These are phyloP conservation scores for Fereydounia khargensis DNA, from an alignment of 1,284 basidiomycete genomes.

Conservation along the genomic window DNA sequence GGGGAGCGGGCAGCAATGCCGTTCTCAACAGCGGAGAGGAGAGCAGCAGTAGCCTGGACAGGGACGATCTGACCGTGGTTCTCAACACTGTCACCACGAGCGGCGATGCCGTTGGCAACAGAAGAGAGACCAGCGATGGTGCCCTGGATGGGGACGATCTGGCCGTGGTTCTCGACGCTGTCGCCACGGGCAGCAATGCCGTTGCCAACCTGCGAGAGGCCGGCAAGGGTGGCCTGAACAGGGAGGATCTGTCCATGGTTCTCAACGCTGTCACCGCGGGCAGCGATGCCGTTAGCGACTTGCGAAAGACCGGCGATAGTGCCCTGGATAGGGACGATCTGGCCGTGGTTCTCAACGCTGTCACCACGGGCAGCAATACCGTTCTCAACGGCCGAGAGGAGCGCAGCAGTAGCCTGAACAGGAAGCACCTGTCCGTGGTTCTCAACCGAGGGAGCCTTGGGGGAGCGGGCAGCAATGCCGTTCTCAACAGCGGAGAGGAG, in stretches of 20 bases:
- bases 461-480: constrained; percentile 13
- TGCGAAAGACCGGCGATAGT: constrained; percentile 20
- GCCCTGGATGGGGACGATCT: constrained; percentile 22
- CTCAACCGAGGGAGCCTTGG: too few relatives aligned
- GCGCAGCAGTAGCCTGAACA: constrained; percentile 9
- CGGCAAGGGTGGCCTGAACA: constrained; percentile 21
- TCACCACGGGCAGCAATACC: too few relatives aligned
- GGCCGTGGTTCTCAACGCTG: constrained; percentile 27
- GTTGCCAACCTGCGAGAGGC: constrained; percentile 6
- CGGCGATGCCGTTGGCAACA: constrained; percentile 6
- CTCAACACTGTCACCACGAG: constrained; percentile 4
- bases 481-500: constrained; percentile 7
- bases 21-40: constrained; percentile 22
- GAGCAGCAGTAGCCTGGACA: constrained; percentile 20
- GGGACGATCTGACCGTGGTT: constrained; percentile 16
- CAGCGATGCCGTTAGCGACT: constrained; percentile 27
- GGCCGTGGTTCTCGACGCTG: constrained; percentile 12
- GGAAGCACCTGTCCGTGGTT: constrained; percentile 16
- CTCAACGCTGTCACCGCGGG: constrained; percentile 28
- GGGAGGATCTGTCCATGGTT: constrained; percentile 13
- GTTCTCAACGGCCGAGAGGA: constrained; percentile 7
- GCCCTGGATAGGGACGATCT: constrained; percentile 24
- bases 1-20: constrained; percentile 2
- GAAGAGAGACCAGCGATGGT: constrained; percentile 16
- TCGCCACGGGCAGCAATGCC: constrained; percentile 6